Conservation (phyloP, 345 rosid species). For the Salix udensis region DNA sequence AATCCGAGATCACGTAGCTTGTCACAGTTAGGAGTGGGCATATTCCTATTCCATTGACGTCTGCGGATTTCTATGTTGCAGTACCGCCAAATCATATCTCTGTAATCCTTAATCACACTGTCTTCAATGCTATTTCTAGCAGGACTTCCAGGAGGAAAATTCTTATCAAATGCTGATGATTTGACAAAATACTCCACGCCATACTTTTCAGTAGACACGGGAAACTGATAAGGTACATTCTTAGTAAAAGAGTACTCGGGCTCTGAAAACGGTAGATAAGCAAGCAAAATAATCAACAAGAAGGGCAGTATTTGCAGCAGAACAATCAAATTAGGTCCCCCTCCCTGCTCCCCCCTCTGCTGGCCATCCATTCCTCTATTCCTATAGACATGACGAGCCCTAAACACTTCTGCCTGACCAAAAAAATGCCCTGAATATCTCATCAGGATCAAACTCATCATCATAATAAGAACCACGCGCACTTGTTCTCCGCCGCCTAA, state of each 20-base stretch:
- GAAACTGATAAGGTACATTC: constrained; percentile 58
- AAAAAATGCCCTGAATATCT: constrained; percentile 79
- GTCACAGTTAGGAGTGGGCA: constrained; percentile 72
- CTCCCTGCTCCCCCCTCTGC: constrained; percentile 50
- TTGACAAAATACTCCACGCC: constrained; percentile 70
- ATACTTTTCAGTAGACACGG: constrained; percentile 58
- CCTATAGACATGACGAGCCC: constrained; percentile 47
- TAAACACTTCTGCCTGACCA: constrained; percentile 48
- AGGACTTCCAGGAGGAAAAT: constrained; percentile 63
- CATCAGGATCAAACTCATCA: constrained; percentile 69
- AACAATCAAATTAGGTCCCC: constrained; percentile 47
- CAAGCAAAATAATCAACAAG: constrained; percentile 66
- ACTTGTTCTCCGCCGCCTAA: constrained; percentile 60
- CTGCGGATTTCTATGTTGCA: constrained; percentile 74
- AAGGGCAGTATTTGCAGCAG: constrained; percentile 70
- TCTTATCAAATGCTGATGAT: constrained; percentile 62
- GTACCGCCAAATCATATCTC: constrained; percentile 53
- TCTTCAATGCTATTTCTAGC: constrained; percentile 60
- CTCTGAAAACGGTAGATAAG: constrained; percentile 68
- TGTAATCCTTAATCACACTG: constrained; percentile 69
- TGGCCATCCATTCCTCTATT: constrained; percentile 36
- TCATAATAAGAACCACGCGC: constrained; percentile 38
- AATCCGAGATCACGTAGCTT: constrained; percentile 59
- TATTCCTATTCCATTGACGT: constrained; percentile 68
- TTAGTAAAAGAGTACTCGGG: constrained; percentile 67